Percentiles rank a stretch among this genome's conserved stretches.
phyloP scores from a whole-genome alignment of 805 yeast genomes.

The Hanseniaspora pseudoguilliermondii region DNA sequence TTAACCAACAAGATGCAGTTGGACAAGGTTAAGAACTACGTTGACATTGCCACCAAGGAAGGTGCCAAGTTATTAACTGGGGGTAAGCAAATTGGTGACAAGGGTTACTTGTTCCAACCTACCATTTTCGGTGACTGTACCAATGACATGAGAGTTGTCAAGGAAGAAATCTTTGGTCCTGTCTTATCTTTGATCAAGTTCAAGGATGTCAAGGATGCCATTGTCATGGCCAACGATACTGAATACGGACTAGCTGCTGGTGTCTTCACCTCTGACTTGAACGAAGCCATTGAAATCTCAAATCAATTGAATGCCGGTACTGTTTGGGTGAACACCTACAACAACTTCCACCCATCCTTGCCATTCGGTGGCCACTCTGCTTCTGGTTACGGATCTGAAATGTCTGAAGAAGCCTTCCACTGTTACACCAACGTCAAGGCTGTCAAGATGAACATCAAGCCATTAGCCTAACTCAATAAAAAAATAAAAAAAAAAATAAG shows the following conservation, averaged over 20 bases:
- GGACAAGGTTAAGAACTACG: slow-evolving; percentile 49
- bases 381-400: slow-evolving; percentile 84
- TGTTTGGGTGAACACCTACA: slow-evolving; percentile 73
- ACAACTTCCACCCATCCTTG: slow-evolving; percentile 70
- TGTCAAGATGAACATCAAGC: slow-evolving; percentile 40
- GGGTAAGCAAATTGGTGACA: slow-evolving; percentile 61
- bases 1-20: slow-evolving; percentile 59
- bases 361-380: slow-evolving; percentile 88
- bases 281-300: slow-evolving; percentile 55
- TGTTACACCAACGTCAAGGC: slow-evolving; percentile 76
- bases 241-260: slow-evolving; percentile 82
- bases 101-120: slow-evolving; percentile 66
- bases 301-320: slow-evolving; percentile 64
- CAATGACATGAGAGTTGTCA: slow-evolving; percentile 60
- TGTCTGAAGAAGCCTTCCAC: slow-evolving; percentile 75
- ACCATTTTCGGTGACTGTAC: slow-evolving; percentile 76
- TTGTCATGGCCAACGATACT: slow-evolving; percentile 61
- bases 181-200: slow-evolving; percentile 68
- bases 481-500: background rate
- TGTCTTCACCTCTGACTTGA: slow-evolving; percentile 59
- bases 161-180: slow-evolving; percentile 89
- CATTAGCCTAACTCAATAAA: slow-evolving; percentile 27
- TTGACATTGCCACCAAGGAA: slow-evolving; percentile 49
- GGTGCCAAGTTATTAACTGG: slow-evolving; percentile 68
- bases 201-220: slow-evolving; percentile 58